A percentile compares a stretch with the other conserved stretches of the same genome.
Evolutionary conservation across 2,329 filamentous ascomycete genomes (phyloP).

Genomic region (Zopfia rhizophila): DNA sequence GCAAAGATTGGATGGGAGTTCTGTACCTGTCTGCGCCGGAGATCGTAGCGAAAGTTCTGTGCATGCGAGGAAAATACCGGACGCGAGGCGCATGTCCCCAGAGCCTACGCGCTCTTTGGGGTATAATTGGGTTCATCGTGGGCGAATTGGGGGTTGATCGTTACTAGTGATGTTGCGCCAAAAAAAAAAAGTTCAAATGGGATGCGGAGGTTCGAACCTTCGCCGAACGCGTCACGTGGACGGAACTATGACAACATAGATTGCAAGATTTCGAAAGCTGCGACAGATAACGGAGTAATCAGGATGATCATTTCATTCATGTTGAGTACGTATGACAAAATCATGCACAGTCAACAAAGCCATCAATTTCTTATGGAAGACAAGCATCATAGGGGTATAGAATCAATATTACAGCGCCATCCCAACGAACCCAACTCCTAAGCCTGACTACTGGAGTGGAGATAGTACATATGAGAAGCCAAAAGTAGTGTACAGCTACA

Average conservation of each 20-base stretch:
- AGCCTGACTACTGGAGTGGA: constrained; percentile 34
- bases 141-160: background rate
- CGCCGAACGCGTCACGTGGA: no score
- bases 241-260: no score
- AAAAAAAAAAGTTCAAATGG: constrained; percentile 7
- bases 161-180: background rate
- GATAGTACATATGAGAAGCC: constrained; percentile 38
- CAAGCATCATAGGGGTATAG: no score
- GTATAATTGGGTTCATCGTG: constrained; percentile 11
- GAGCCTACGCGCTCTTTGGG: constrained; percentile 51
- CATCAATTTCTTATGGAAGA: no score
- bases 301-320: constrained; percentile 41
- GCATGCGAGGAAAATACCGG: constrained; percentile 48
- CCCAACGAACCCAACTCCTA: background rate
- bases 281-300: no score
- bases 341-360: constrained; percentile 21
- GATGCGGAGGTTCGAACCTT: constrained; percentile 13
- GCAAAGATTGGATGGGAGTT: constrained; percentile 3
- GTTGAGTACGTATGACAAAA: constrained; percentile 6
- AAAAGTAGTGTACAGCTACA: constrained; percentile 36
- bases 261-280: no score
- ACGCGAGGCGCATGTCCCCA: constrained; percentile 61
- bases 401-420: constrained; percentile 10
- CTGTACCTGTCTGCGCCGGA: constrained; percentile 48
- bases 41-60: constrained; percentile 58